phyloP scores from a whole-genome alignment of 2,329 filamentous ascomycete genomes.

The Thermoascus crustaceus region DNA sequence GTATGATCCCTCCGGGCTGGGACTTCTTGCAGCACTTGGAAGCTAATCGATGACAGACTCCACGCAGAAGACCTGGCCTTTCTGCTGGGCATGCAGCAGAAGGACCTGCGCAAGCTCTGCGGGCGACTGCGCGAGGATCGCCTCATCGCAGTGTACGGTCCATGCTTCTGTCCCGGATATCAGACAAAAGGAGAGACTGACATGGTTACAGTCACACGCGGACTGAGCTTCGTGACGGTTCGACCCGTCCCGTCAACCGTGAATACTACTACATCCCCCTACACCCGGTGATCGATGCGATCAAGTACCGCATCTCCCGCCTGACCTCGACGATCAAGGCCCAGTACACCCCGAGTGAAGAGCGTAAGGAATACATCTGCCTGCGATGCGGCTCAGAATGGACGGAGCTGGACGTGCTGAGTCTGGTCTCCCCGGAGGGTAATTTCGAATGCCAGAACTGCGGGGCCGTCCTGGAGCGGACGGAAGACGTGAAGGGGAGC shows the following conservation, averaged over 20 bases:
- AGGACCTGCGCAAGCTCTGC: conserved; percentile 84
- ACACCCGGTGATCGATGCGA: conserved; percentile 85
- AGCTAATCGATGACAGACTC: conserved; percentile 43
- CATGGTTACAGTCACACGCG: conserved; percentile 53
- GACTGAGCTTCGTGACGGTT: conserved; percentile 69
- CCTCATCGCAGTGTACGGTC: conserved; percentile 66
- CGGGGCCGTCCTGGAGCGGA: conserved; percentile 39
- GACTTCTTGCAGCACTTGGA: conserved; percentile 15
- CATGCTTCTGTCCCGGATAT: conserved; percentile 5
- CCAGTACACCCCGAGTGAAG: conserved; percentile 67
- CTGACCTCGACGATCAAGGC: conserved; percentile 84
- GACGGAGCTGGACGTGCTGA: conserved; percentile 82
- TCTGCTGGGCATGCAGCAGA: conserved; percentile 80
- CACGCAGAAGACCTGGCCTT: conserved; percentile 82
- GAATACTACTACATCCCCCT: conserved; percentile 98
- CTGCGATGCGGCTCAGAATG: conserved; percentile 73
- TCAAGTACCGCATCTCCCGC: conserved; percentile 87
- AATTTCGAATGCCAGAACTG: conserved; percentile 81
- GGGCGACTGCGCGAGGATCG: conserved; percentile 79
- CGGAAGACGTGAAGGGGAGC: conserved; percentile 37
- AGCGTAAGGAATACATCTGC: conserved; percentile 90
- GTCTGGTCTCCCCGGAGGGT: conserved; percentile 55
- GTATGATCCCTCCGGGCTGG: conserved; percentile 34
- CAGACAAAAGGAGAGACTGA: too few species aligned
- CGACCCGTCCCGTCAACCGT: conserved; percentile 70